Percentiles rank a stretch among this genome's conserved stretches.
phyloP scores from a whole-genome alignment of 176 grass and related monocot species.

The Carex myosuroides region DNA sequence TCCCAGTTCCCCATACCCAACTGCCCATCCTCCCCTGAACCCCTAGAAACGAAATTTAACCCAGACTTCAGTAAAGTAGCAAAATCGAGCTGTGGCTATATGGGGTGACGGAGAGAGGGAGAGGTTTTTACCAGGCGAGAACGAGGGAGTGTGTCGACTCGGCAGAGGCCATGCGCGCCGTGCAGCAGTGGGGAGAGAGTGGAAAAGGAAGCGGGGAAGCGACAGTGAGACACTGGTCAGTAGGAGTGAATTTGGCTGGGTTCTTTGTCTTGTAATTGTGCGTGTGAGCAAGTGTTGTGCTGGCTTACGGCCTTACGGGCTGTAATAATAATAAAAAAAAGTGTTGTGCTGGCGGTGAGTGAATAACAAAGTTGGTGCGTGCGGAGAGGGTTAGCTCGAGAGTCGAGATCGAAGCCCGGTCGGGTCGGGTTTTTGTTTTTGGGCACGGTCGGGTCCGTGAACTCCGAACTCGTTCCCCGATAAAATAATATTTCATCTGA shows the following conservation, averaged over 20 bases:
- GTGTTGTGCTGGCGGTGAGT: neutral
- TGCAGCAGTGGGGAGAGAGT: neutral
- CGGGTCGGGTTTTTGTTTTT: too few relatives aligned
- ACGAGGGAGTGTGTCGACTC: slow-evolving; percentile 12
- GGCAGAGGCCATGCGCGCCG: neutral
- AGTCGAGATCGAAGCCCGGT: too few relatives aligned
- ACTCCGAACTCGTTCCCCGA: too few relatives aligned
- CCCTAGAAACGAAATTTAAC: slow-evolving; percentile 32
- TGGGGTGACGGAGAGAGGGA: neutral
- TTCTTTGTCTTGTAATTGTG: neutral
- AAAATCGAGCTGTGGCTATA: slow-evolving; percentile 5
- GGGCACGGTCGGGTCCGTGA: too few relatives aligned
- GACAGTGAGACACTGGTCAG: neutral
- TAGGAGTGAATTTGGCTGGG: neutral
- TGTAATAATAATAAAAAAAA: too few relatives aligned
- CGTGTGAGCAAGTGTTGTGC: neutral
- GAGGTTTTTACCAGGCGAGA: slow-evolving; percentile 48
- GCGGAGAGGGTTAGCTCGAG: neutral
- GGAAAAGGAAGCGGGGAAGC: neutral
- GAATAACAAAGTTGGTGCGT: neutral
- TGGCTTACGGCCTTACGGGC: too few relatives aligned
- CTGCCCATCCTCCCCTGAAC: slow-evolving; percentile 87
- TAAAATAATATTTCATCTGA: too few relatives aligned
- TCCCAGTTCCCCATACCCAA: slow-evolving; percentile 70
- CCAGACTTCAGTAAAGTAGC: neutral